Evolutionary conservation across 495 filamentous ascomycete species (phyloP), one percentile per base, ranked within the genome.

Genomic region (Neurospora intermedia): DNA sequence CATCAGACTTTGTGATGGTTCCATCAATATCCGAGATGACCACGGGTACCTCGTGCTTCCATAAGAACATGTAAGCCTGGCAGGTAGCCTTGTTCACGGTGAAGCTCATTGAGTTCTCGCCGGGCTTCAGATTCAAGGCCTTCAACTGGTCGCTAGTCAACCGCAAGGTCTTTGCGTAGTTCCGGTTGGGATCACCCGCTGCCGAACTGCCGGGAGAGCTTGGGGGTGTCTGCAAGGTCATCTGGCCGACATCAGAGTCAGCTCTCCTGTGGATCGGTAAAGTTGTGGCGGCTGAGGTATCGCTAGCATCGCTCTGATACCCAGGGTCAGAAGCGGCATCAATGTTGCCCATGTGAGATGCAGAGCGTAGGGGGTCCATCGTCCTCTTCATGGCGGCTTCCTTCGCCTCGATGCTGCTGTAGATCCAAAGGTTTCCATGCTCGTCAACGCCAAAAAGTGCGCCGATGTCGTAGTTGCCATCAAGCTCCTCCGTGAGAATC

Each of bases 21-120:
- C 96, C 96, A 83, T 99, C 96, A 76, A 99, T 97, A 82, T 99
- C 96, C 15, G 94, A 98, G 75, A 99, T 97, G 35, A 99, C 95
- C 69, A 98, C 94, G 0, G 96, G 96, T 0, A 89, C 90, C 75
- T 96, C 92, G 73, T 94, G 88, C 75, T 87, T 90, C 96, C 96
- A 98, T 72, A 95, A 86, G 76, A 91, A 99, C 92, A 99, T 97
- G 75, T 86, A 91, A 2, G 94, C 96, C 43, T 89, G 88, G 82
- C 96, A 98, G 0, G 92, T 97, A 2, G 96, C 94, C 73, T 92
- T 87, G 81, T 98, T 98, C 62, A 99, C 96, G 41, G 91, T 97
- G 81, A 99, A 99, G 77, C 93, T 94, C 88, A 98, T 95, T 4
- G 89, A 86, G 80, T 99, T 99, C 43, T 91, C 86, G 6, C 96